Evolutionary conservation across 2,329 filamentous ascomycete genomes (phyloP), one percentile per base, ranked within the genome.

Genomic region (Chrysoporthe deuterocubensis): DNA sequence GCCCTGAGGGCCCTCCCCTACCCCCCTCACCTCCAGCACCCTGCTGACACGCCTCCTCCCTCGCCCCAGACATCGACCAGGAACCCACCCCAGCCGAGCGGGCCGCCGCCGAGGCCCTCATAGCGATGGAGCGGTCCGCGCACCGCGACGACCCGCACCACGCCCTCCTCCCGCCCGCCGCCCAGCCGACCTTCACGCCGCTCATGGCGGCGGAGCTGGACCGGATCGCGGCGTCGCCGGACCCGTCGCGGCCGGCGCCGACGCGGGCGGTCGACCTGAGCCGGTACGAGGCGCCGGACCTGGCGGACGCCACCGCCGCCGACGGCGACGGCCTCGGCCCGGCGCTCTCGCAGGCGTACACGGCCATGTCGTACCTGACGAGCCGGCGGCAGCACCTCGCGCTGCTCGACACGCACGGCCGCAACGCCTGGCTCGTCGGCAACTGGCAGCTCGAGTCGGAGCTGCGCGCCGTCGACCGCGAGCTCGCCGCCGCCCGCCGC

Each of bases 401-500:
- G 1, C 84, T 97, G n/a, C 86, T 97, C 26, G 92, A 96, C 74
- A 85, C 85, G 62, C 90, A 90, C 78, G 96, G 95, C 72, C 93
- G 93, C 80, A 97, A 97, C 78, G 91, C 93, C 11, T 98, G 96
- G 95, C 84, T 99, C 66, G 86, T 97, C 9, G 88, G 88, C 6
- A 99, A 99, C 78, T 88, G 90, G 73, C 89, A 92, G 72, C 79
- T 94, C 26, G 95, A 97, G 80, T 87, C 88, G 56, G 86, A 93
- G 54, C 79, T 96, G 63, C 84, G 85, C 62, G 78, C 78, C 14
- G 75, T 96, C 37, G 95, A 98, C 83, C 83, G 83, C 57, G 93
- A 97, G 74, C 83, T 98, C 62, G 89, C 88, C 16, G 84, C 83
- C 50, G 81, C 86, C 26, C 90, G 89, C 77, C 83, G 85, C 68